A percentile compares a stretch with the other conserved stretches of the same genome.
phyloP scores from a whole-genome alignment of 371 early-diverging fungal genomes.

The Phascolomyces articulosus region DNA sequence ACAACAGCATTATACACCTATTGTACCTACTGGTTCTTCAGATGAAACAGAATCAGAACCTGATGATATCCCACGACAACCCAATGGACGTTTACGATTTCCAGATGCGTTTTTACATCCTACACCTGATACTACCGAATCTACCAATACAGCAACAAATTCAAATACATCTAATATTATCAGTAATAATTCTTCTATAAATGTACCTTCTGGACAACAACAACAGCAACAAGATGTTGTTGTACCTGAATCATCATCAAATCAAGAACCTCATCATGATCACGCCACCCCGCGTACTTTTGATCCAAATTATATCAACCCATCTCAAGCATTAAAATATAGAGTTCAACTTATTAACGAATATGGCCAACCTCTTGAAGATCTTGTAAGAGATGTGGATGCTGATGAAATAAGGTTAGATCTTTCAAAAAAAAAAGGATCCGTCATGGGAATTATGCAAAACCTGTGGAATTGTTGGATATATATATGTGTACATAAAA shows the following conservation, averaged over 20 bases:
- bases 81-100: constrained; percentile 44
- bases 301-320: neutral
- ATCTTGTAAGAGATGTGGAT: constrained; percentile 32
- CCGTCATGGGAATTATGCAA: no score
- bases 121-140: neutral
- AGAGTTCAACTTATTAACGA: constrained; percentile 41
- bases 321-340: constrained; percentile 19
- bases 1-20: constrained; percentile 2
- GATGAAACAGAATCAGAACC: constrained; percentile 24
- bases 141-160: constrained; percentile 4
- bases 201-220: neutral
- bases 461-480: no score
- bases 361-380: constrained; percentile 30
- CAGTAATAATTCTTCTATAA: no score
- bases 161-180: neutral
- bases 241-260: constrained; percentile 6
- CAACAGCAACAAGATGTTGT: neutral
- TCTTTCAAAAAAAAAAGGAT: neutral
- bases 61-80: constrained; percentile 37
- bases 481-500: no score
- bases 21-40: neutral
- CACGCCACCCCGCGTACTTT: neutral
- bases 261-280: no score
- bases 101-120: constrained; percentile 54
- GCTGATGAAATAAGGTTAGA: constrained; percentile 23